Base-by-base conservation (phyloP, 2,329 filamentous ascomycete genomes). In the Sphaerulina vaccinii region DNA sequence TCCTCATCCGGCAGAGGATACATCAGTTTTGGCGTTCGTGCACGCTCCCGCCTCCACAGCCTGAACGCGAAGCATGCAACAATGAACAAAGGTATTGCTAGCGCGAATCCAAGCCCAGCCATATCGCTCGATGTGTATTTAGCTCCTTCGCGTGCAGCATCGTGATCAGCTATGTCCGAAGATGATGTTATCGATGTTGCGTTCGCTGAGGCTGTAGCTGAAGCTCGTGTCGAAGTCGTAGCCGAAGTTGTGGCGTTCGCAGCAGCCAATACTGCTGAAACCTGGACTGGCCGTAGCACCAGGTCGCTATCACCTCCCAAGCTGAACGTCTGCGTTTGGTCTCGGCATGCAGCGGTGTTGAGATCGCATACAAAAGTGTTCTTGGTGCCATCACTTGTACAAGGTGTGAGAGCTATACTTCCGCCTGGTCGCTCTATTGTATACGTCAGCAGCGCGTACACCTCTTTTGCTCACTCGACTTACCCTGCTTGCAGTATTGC, bases 341-440 rank as follows among this genome's bases (percentile, higher is more conserved):
- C 58, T 11, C 50, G 40, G 56, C 66, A 69, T 6, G 45, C 51
- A 4, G 57, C 55, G 13, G 33, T 56, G 47, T 62, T 58, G 4
- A 67, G 40, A 2, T 65, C 67, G 43, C 67, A 69, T n/a, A 55
- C 60, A 45, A 68, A 69, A 2, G 60, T 62, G 33, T 55, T 60
- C n/a, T 57, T 53, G 21, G 56, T 56, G 21, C 40, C 53, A 23
- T 50, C 39, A 18, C 32, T 44, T 13, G 56, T 55, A 55, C 65
- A 68, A 3, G 65, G 62, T 21, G 57, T 63, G 19, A 68, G 58
- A 6, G 59, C 52, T 22, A 64, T 56, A 13, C 52, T 54, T 32
- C 51, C 33, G 15, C 47, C 36, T 18, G 49, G 41, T 37, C 37
- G 39, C 16, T 54, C 51, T 56, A 23, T 27, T 11, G n/a, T 6